These are phyloP conservation scores for Multifurca ochricompacta DNA, from an alignment of 768 basidiomycete genomes.

Conservation along the genomic window DNA sequence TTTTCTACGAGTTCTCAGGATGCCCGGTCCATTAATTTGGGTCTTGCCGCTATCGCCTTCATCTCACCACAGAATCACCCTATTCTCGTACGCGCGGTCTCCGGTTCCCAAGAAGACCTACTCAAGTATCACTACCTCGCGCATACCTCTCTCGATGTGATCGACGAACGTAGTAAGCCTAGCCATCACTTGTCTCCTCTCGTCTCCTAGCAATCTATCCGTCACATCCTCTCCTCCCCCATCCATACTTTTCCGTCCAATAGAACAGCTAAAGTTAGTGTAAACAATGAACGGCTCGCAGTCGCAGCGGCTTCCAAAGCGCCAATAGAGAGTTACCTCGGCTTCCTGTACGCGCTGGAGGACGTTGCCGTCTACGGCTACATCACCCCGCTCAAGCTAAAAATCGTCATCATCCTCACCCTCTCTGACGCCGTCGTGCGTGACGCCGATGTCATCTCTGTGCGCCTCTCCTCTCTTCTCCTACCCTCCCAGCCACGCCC, in stretches of 20 bases:
- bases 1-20: too few species aligned
- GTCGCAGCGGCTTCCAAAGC: conserved; percentile 45
- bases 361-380: conserved; percentile 92
- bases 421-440: conserved; percentile 75
- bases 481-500: neutral
- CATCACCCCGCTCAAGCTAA: conserved; percentile 79
- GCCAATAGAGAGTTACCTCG: conserved; percentile 67
- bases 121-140: conserved; percentile 89
- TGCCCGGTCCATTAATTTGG: conserved; percentile 52
- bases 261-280: neutral
- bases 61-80: conserved; percentile 79
- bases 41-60: conserved; percentile 76
- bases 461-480: conserved; percentile 30
- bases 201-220: too few species aligned
- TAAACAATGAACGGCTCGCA: conserved; percentile 1
- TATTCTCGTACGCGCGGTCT: conserved; percentile 70
- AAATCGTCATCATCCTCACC: conserved; percentile 76
- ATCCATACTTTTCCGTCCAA: conserved; percentile 4
- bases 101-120: conserved; percentile 45
- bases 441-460: conserved; percentile 71
- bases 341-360: conserved; percentile 84
- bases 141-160: conserved; percentile 82
- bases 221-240: conserved; percentile 1
- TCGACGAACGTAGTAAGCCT: conserved; percentile 80
- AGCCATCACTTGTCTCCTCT: too few species aligned